Evolutionary conservation across 768 basidiomycete genomes (phyloP).

Genomic region (Tremella mesenterica): DNA sequence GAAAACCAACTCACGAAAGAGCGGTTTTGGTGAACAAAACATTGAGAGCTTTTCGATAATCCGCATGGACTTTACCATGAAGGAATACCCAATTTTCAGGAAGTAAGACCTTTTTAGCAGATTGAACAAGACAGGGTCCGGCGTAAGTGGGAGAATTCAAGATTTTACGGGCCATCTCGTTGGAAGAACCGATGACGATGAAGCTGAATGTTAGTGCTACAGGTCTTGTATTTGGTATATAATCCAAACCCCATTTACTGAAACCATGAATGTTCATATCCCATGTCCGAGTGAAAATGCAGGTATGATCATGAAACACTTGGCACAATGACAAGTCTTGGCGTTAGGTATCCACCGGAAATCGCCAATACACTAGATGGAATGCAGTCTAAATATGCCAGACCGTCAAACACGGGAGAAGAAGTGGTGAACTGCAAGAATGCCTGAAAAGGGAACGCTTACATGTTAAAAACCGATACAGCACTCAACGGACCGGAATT

Average conservation of each 20-base stretch:
- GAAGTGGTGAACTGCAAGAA: background rate
- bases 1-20: constrained; percentile 56
- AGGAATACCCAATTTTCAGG: constrained; percentile 98
- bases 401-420: no score
- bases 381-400: no score
- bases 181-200: constrained; percentile 95
- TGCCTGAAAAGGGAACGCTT: constrained; percentile 33
- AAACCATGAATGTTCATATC: no score
- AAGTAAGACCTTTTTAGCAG: constrained; percentile 75
- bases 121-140: constrained; percentile 87
- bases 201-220: constrained; percentile 56
- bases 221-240: no score
- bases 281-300: no score
- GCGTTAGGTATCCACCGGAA: no score
- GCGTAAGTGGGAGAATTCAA: constrained; percentile 86
- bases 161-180: constrained; percentile 87
- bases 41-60: constrained; percentile 86
- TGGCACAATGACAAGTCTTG: no score
- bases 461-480: constrained; percentile 97
- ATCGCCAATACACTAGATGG: no score
- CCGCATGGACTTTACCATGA: constrained; percentile 82
- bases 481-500: constrained; percentile 76
- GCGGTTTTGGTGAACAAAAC: constrained; percentile 88
- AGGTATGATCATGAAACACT: no score
- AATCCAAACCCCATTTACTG: no score